Evolutionary conservation across 768 basidiomycete species (phyloP), one percentile per base, ranked within the genome.

Genomic region (Pleurotus tuoliensis): DNA sequence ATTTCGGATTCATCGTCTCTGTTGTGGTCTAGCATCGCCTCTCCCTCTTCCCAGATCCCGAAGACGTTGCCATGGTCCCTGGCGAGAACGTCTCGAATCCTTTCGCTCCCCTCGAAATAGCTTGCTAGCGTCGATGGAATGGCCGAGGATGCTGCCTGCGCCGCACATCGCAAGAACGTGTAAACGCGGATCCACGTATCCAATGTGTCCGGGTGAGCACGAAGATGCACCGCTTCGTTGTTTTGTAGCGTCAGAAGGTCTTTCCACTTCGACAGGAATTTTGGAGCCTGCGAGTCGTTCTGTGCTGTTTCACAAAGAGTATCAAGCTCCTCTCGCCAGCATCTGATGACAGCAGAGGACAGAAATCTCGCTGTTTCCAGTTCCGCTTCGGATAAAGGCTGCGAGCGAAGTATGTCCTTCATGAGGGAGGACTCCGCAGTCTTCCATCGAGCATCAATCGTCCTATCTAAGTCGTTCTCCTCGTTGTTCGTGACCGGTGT

Each of bases 11-110:
- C 51, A 7, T 53, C 51, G 38, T 53, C 51, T 24, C 13, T 13
- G 13, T 47, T 24, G 16, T 16, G 13, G 24, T 47, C 22, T 20
- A 15, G 18, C 12, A n/a, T 38, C 9, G 18, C 16, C 12, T 25
- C 20, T 48, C 74, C 74, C 39, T 78, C 67, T 44, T 70, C 78
- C 82, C 82, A 88, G 46, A 88, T 78, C 13, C 86, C 87, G 58
- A 88, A 88, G 6, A 82, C 77, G 59, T 88, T 88, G 18, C 86
- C 85, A 20, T 79, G 76, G 58, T 87, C 85, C 11, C 86, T 77
- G 13, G 76, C 76, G 15, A 87, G 69, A 8, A 85, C 69, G 1
- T 72, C 76, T n/a, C 86, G 80, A 30, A 82, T 73, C 41, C 69
- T 71, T n/a, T 68, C 65, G 7, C 75, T 74, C 8, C 71, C 76